Base-by-base conservation (phyloP, 352 stramenopile genomes). In the Phytopythium kandeliae region DNA sequence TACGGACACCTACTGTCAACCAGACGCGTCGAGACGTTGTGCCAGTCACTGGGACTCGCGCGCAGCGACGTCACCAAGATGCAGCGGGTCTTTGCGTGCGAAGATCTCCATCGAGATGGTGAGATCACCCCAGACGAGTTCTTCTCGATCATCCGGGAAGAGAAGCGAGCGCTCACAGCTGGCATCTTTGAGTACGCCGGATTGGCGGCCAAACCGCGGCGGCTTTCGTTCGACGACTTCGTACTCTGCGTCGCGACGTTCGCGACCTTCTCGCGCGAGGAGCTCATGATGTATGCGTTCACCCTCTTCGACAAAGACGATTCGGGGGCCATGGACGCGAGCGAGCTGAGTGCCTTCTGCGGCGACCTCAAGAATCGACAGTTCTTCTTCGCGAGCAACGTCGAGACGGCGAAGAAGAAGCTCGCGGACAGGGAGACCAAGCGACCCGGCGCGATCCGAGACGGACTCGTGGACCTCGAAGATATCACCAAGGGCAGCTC, bases 261-360 rank as follows among this genome's bases (percentile, higher is more conserved):
- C 21, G 63, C 78, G 0, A 55, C 66, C 19, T 64, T 77, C 25
- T 74, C 75, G 10, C 76, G 69, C 1, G 65, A 57, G 9, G 78
- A 89, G 36, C 43, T 89, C 9, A 46, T 86, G 5, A 62, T 81
- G 33, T 89, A 82, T 41, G 75, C 72, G n/a, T 89, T 89, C 58
- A 69, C 58, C 11, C 59, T 86, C 19, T 89, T 86, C 42, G 78
- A 89, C 48, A 60, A 72, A 9, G 75, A 89, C 48, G 65, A 69
- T 11, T 89, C 78, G 4, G 78, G 78, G 5, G 67, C 71, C 33
- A 84, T 89, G 72, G 73, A 86, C 51, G 63, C 57, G 40, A 65
- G 51, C 12, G 77, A 88, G 41, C 58, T 88, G 30, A 45, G 62
- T 9, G 60, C 62, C 1, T 86, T 89, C 46, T 86, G 71, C 42